Evolutionary conservation across 129 eudicot species (phyloP).

Genomic region (Deinandra increscens): DNA sequence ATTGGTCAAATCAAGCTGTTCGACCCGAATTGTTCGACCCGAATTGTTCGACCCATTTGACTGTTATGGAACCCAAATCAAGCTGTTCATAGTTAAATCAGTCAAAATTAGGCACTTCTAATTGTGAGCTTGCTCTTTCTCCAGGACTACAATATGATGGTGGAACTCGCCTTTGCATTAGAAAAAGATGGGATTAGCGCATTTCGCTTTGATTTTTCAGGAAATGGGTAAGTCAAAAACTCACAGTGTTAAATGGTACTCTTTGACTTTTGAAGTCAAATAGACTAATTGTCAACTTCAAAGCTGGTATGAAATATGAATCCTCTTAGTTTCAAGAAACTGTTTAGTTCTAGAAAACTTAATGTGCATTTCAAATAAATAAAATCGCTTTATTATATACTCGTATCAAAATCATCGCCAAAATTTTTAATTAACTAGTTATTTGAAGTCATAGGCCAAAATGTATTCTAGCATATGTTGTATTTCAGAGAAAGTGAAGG

Average conservation of each 20-base stretch:
- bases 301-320: not conserved
- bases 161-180: conserved; percentile 8
- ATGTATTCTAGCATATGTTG: not conserved
- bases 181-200: conserved; percentile 25
- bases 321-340: not conserved
- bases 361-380: not conserved
- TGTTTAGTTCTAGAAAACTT: not conserved
- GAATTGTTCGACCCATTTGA: too few species aligned
- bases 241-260: not conserved
- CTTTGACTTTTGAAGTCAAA: conserved; percentile 19
- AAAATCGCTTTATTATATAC: not conserved
- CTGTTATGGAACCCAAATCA: not conserved
- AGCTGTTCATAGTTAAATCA: not conserved
- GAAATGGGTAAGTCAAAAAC: conserved; percentile 70
- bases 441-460: conserved; percentile 12
- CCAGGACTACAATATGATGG: conserved; percentile 16
- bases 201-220: conserved; percentile 78
- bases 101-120: not conserved
- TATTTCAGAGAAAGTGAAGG: conserved; percentile 82
- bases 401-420: not conserved
- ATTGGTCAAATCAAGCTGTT: too few species aligned
- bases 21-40: too few species aligned
- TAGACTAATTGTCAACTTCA: not conserved
- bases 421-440: not conserved
- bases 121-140: not conserved